A percentile compares a stretch with the other conserved stretches of the same genome.
Conservation (phyloP, 2,329 filamentous ascomycete genomes). For the Cercospora canescens region DNA sequence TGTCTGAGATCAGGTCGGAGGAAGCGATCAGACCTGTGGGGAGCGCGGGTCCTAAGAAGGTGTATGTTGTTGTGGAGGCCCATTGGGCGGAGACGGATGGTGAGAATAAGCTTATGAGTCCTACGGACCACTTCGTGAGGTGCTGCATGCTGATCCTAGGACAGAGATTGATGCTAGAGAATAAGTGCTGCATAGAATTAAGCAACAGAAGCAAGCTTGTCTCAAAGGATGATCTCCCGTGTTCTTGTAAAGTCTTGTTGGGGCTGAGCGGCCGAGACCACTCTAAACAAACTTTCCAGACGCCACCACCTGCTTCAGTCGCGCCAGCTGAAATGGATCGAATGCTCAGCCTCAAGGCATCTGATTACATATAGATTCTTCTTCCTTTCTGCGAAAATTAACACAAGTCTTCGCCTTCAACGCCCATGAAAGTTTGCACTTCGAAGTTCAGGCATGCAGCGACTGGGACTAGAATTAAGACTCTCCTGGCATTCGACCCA, state of each 20-base stretch:
- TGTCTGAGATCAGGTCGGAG: constrained; percentile 1
- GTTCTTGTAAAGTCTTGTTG: background rate
- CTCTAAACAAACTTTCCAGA: background rate
- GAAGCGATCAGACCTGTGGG: constrained; percentile 9
- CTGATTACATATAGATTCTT: too few species aligned
- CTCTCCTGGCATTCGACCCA: background rate
- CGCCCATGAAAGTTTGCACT: too few species aligned
- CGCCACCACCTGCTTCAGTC: background rate
- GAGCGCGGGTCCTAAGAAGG: constrained; percentile 4
- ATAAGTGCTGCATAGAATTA: background rate
- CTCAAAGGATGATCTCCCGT: background rate
- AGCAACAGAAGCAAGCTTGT: background rate
- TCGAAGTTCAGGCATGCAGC: too few species aligned
- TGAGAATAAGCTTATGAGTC: background rate
- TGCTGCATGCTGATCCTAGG: background rate
- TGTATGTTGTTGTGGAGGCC: constrained; percentile 14
- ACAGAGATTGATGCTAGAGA: background rate
- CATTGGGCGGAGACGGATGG: background rate
- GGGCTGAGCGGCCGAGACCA: background rate
- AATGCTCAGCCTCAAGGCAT: background rate
- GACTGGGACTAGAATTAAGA: too few species aligned
- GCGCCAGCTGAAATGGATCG: background rate
- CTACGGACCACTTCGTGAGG: background rate
- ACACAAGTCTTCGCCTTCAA: too few species aligned
- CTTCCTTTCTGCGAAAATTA: too few species aligned